Conservation (phyloP, 176 grass and related monocot genomes). For the Coix lacrymajobi region DNA sequence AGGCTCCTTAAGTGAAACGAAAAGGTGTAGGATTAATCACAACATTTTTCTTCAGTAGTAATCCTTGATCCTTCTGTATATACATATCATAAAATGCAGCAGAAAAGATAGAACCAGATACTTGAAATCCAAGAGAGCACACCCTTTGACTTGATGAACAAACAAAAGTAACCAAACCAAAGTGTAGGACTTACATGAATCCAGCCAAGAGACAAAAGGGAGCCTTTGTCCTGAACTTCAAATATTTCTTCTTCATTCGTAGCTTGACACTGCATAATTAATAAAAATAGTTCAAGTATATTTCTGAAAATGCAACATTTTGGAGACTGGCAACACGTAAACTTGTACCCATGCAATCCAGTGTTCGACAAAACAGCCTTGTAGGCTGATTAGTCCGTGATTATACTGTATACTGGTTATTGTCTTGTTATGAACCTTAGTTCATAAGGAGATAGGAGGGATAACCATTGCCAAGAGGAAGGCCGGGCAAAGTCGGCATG, state of each 20-base stretch:
- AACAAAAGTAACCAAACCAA: not conserved
- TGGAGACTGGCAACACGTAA: not conserved
- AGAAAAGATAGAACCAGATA: not conserved
- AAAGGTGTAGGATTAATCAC: not conserved
- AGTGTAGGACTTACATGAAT: constrained; percentile 81
- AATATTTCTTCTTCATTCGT: constrained; percentile 99
- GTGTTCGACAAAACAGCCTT: not conserved
- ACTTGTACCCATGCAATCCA: not conserved
- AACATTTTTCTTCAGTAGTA: not conserved
- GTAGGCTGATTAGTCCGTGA: not conserved
- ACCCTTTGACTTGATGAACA: not conserved
- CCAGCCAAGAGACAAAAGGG: constrained; percentile 95
- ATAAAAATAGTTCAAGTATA: constrained; percentile 9
- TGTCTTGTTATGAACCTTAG: too few relatives aligned
- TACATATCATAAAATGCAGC: not conserved
- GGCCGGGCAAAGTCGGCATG: too few relatives aligned
- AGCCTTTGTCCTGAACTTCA: constrained; percentile 93
- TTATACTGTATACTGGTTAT: too few relatives aligned
- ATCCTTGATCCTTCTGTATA: constrained; percentile 6
- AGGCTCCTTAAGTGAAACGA: not conserved
- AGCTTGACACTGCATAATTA: constrained; percentile 79
- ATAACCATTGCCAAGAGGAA: too few relatives aligned
- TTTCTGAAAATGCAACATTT: not conserved
- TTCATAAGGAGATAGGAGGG: too few relatives aligned
- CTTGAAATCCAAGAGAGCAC: not conserved